These are phyloP conservation scores for Daucus carota DNA, from an alignment of 129 eudicot species.

Conservation along the genomic window DH1_v3.0 NC_030383.2:58756001-58756500, in stretches of 20 bases:
- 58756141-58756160: neutral
- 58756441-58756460: neutral
- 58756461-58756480: neutral
- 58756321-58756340: constrained; percentile 6
- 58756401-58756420: constrained; percentile 24
- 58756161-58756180: constrained; percentile 18
- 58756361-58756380: constrained; percentile 34
- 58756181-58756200: constrained; percentile 25
- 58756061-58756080: no score
- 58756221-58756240: constrained; percentile 12
- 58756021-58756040: neutral
- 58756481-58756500: neutral
- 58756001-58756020: neutral
- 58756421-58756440: neutral
- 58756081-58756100: neutral
- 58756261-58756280: constrained; percentile 7
- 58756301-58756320: neutral
- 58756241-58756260: neutral
- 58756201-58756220: constrained; percentile 22
- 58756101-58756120: constrained; percentile 21
- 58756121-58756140: constrained; percentile 11
- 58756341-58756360: constrained; percentile 20
- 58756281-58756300: neutral
- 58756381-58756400: constrained; percentile 36
- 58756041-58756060: neutral